Conservation (phyloP, 805 yeast species). For the Candida krabiensis region DNA sequence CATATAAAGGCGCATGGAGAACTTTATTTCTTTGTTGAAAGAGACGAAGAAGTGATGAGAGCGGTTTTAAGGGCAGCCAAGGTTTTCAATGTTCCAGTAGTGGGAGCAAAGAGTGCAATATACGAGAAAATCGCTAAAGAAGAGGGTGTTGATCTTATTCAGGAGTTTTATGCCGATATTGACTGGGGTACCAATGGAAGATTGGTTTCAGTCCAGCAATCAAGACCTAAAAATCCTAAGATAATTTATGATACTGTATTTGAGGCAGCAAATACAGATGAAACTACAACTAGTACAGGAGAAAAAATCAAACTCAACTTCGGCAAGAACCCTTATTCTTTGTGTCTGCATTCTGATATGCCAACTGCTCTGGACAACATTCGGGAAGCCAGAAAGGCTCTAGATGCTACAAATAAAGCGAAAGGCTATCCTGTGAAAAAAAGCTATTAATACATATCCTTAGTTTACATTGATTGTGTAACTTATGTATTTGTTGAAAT, state of each 20-base stretch:
- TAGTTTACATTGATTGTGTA: too few relatives aligned
- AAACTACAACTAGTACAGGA: constrained; percentile 24
- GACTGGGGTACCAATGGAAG: constrained; percentile 35
- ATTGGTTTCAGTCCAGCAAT: constrained; percentile 30
- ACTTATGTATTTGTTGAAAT: too few relatives aligned
- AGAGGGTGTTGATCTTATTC: constrained; percentile 36
- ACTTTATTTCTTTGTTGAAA: constrained; percentile 36
- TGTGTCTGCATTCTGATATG: constrained; percentile 40
- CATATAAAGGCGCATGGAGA: constrained; percentile 42
- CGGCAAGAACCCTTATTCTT: constrained; percentile 30
- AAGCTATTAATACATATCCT: background rate
- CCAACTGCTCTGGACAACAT: constrained; percentile 37
- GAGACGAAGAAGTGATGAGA: constrained; percentile 36
- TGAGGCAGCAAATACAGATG: constrained; percentile 29
- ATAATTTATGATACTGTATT: constrained; percentile 30
- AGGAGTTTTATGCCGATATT: constrained; percentile 37
- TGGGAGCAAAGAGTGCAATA: constrained; percentile 36
- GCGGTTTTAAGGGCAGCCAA: constrained; percentile 39
- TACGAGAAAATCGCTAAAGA: constrained; percentile 31
- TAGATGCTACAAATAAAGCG: constrained; percentile 26
- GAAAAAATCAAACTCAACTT: constrained; percentile 29
- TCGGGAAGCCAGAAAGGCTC: constrained; percentile 31
- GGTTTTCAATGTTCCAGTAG: constrained; percentile 35
- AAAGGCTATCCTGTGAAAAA: constrained; percentile 8
- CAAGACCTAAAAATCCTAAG: constrained; percentile 33